Percentiles rank a stretch among this genome's conserved stretches.
Evolutionary conservation across 1,284 basidiomycete species (phyloP).

Genomic region (Ustilago shanxiensis): DNA sequence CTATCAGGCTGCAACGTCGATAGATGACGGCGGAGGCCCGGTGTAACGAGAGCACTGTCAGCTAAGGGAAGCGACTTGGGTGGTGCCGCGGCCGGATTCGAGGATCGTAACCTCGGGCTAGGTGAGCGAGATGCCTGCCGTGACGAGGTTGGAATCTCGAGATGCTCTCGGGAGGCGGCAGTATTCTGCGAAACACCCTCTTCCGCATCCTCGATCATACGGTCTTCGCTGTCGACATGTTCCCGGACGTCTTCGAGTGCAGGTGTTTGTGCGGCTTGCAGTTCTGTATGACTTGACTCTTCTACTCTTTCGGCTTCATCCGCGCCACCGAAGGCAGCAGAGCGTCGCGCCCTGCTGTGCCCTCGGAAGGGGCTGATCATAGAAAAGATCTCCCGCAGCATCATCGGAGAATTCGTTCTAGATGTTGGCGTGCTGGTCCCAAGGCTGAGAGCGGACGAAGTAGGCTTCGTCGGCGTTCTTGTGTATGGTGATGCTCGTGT

Average conservation of each 20-base stretch:
- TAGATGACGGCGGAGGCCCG: constrained; percentile 43
- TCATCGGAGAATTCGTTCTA: constrained; percentile 44
- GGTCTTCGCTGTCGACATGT: constrained; percentile 25
- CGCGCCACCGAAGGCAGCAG: constrained; percentile 46
- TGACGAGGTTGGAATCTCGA: constrained; percentile 5
- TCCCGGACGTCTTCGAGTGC: constrained; percentile 14
- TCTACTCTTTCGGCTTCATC: constrained; percentile 20
- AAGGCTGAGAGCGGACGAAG: constrained; percentile 13
- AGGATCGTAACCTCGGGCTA: constrained; percentile 14
- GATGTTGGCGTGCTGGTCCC: constrained; percentile 43
- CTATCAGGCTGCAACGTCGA: neutral
- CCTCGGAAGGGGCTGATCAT: constrained; percentile 54
- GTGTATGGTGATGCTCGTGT: constrained; percentile 40
- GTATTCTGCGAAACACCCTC: constrained; percentile 5
- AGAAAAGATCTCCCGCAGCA: constrained; percentile 48
- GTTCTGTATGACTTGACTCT: neutral
- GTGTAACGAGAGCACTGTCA: constrained; percentile 39
- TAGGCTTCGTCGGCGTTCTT: constrained; percentile 40
- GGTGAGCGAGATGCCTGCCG: constrained; percentile 15
- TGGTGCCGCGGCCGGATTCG: constrained; percentile 22
- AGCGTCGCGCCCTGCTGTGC: constrained; percentile 36
- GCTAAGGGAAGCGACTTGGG: constrained; percentile 30
- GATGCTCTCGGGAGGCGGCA: constrained; percentile 6
- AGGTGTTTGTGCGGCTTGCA: neutral
- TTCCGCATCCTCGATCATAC: constrained; percentile 45